Evolutionary conservation across 805 yeast genomes (phyloP), one percentile per base, ranked within the genome.

Genomic region (Candida hungchunana): DNA sequence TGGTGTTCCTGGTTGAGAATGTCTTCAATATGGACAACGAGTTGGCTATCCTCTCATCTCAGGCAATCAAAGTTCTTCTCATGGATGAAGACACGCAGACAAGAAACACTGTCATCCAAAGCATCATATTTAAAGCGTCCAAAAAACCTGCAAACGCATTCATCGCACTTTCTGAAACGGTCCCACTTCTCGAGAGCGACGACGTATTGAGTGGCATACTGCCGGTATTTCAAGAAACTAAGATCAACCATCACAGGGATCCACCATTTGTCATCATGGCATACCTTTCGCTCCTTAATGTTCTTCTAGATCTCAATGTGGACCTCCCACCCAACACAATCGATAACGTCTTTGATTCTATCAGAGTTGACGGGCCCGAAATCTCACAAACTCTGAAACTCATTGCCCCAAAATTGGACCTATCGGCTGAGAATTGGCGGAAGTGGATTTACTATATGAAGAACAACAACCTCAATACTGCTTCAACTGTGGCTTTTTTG

Each of bases 21-120:
- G 61, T 62, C 8, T 43, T 44, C 19, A 58, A 66, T 31, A 56
- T 63, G 22, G 73, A 73, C 36, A 62, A 66, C 29, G 69, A 64
- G 1, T 42, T 67, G 0, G 60, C 74, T 23, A 60, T 66, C 20
- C 39, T 69, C 13, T 71, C 74, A 10, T 63, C 75, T 0, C 36
- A 44, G 13, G 60, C 72, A 5, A 43, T 77, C 13, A 51, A 27
- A 3, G 15, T 27, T 5, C 35, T 62, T 23, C n/a, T 29, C 12
- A 5, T 28, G 4, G 4, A 17, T 2, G 28, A 20, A 14, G 8
- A 16, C 5, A 21, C 18, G 18, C 19, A 22, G 15, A 34, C 27
- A 10, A 29, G 42, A 32, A 24, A 29, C 11, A 12, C 15, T 3
- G 33, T 31, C 10, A 36, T 46, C 9, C 9, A 10, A 1, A 11